Conservation (phyloP, 1,284 basidiomycete genomes). For the Butyriboletus appendiculatus region DNA sequence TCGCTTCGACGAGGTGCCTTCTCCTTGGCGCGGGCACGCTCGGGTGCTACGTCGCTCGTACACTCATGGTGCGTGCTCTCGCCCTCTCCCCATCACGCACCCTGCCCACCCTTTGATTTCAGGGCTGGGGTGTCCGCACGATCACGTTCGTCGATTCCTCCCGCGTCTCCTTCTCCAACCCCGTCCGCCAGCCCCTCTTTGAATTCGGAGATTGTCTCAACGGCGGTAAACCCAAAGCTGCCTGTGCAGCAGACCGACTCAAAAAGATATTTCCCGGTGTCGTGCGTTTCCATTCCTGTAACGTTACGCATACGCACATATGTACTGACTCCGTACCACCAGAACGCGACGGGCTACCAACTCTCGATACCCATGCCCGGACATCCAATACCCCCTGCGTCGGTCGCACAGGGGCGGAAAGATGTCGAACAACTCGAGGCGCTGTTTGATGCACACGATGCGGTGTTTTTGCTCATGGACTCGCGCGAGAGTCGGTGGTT, state of each 20-base stretch:
- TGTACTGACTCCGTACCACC: neutral
- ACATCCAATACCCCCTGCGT: conserved; percentile 76
- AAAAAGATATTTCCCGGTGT: conserved; percentile 93
- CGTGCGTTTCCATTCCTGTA: conserved; percentile 40
- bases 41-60: conserved; percentile 93
- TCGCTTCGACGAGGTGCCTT: conserved; percentile 80
- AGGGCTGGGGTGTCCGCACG: conserved; percentile 95
- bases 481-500: conserved; percentile 96
- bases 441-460: conserved; percentile 86
- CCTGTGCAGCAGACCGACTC: conserved; percentile 85
- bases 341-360: conserved; percentile 79
- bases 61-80: conserved; percentile 69
- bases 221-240: conserved; percentile 92
- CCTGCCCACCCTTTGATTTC: neutral
- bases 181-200: conserved; percentile 95
- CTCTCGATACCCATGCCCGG: conserved; percentile 97
- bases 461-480: conserved; percentile 95
- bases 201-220: conserved; percentile 94
- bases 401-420: conserved; percentile 57
- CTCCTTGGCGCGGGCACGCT: conserved; percentile 94
- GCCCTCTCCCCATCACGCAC: neutral
- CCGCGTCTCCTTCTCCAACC: conserved; percentile 94
- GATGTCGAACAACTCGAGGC: conserved; percentile 75
- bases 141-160: conserved; percentile 94
- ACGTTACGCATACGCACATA: neutral